Percentiles rank a stretch among this genome's conserved stretches.
phyloP scores from a whole-genome alignment of 805 yeast species.

The Metschnikowia kunwiensis region DNA sequence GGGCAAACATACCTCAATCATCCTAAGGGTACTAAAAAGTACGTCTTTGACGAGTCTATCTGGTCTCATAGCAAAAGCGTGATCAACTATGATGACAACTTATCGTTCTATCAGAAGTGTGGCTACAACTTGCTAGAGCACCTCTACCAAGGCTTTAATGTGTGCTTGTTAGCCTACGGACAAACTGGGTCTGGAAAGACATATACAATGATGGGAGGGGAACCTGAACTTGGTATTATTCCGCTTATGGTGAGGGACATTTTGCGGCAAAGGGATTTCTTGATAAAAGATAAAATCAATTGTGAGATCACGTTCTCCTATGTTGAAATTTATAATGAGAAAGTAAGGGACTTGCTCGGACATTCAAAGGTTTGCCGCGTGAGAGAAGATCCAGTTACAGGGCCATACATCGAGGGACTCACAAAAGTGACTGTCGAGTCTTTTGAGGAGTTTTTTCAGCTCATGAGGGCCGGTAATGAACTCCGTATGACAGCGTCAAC shows the following conservation, averaged over 20 bases:
- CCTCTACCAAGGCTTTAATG: conserved; percentile 48
- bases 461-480: conserved; percentile 49
- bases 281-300: conserved; percentile 37
- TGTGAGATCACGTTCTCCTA: conserved; percentile 52
- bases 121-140: conserved; percentile 56
- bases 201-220: conserved; percentile 41
- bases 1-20: conserved; percentile 19
- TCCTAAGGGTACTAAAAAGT: conserved; percentile 33
- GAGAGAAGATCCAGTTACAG: conserved; percentile 62
- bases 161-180: conserved; percentile 43
- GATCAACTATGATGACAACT: conserved; percentile 45
- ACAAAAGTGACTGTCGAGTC: conserved; percentile 48
- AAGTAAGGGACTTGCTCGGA: conserved; percentile 60
- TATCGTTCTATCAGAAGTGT: conserved; percentile 46
- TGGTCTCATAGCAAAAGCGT: conserved; percentile 42
- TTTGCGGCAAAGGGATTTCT: conserved; percentile 39
- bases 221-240: conserved; percentile 35
- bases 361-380: conserved; percentile 41
- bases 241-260: conserved; percentile 51
- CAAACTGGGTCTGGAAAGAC: conserved; percentile 45
- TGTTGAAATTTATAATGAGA: conserved; percentile 76
- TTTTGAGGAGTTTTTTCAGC: conserved; percentile 47
- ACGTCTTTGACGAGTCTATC: conserved; percentile 51
- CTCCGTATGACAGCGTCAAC: conserved; percentile 71
- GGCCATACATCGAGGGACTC: conserved; percentile 72